Evolutionary conservation across 164 flowering plant species (phyloP), one percentile per base, ranked within the genome.

Genomic region (Kalanchoe fedtschenkoi): DNA sequence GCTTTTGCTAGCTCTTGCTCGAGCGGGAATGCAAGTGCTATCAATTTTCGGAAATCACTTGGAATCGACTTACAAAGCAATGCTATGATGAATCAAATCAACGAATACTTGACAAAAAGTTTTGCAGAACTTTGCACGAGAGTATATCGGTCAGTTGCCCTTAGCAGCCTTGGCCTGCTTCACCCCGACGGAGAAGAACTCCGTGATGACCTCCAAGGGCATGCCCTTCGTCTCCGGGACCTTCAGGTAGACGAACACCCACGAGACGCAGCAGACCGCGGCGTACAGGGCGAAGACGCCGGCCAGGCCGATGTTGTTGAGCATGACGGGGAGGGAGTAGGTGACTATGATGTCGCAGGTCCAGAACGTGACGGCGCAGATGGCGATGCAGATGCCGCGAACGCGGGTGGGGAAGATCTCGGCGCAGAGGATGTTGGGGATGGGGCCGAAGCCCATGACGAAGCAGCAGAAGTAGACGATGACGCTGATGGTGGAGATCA

Each of bases 161-260:
- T 76, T 78, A 35, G 72, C 74, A 63, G 74, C 74, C 60, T 78
- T 76, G 55, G 68, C 67, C 68, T 84, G 86, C 70, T 69, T 88
- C 15, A 91, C 83, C 32, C 97, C 98, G 42, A 93, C 84, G 0
- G 97, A 72, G 63, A 93, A 93, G 90, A 90, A 93, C 72, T 90
- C 98, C 0, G 84, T 74, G 29, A 92, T 92, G 13, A 92, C 96
- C 65, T 92, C 98, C 6, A 92, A 80, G 16, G 98, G 98, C 96
- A 93, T 93, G 54, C 97, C 97, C 69, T 93, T 90, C 4, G 98
- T 93, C 72, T 93, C 98, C 0, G 98, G 98, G 35, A 93, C 91
- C 77, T 87, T 93, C 68, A 86, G 53, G 79, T 59, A 93, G 46
- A 93, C 89, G 68, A 93, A 93, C 11, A 88, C 76, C 84, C 79